Evolutionary conservation across 1,139 yeast genomes (phyloP).

Genomic region (Candida sanyaensis): DNA sequence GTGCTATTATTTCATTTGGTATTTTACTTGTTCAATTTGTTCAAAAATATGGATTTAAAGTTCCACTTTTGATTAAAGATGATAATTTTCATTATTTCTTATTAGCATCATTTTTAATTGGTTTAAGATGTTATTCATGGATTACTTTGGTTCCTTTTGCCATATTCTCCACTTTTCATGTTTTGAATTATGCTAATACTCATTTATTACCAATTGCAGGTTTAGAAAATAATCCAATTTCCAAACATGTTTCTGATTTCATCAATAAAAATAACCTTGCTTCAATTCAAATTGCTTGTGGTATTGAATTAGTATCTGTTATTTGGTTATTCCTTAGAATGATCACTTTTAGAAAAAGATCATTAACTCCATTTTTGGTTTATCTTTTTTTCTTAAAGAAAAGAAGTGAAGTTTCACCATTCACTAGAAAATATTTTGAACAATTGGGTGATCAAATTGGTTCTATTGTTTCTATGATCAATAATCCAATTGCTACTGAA

Average conservation of each 20-base stretch:
- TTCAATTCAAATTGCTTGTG: slow-evolving; percentile 72
- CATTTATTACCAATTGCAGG: slow-evolving; percentile 69
- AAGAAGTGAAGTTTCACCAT: slow-evolving; percentile 75
- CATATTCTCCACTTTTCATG: slow-evolving; percentile 62
- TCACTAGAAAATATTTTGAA: slow-evolving; percentile 72
- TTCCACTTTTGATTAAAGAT: slow-evolving; percentile 29
- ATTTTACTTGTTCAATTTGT: slow-evolving; percentile 65
- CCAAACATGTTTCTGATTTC: slow-evolving; percentile 51
- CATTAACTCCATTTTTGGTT: slow-evolving; percentile 59
- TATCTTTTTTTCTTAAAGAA: slow-evolving; percentile 72
- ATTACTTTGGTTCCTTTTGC: slow-evolving; percentile 49
- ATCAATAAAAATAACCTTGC: slow-evolving; percentile 65
- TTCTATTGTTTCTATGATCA: slow-evolving; percentile 55
- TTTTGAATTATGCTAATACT: slow-evolving; percentile 58
- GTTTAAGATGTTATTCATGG: slow-evolving; percentile 45
- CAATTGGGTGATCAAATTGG: slow-evolving; percentile 73
- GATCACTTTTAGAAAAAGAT: slow-evolving; percentile 62
- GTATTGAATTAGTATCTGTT: slow-evolving; percentile 63
- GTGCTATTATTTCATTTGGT: slow-evolving; percentile 75
- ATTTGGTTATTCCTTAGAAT: slow-evolving; percentile 53
- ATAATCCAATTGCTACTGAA: slow-evolving; percentile 62
- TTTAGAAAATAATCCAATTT: slow-evolving; percentile 40
- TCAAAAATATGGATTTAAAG: slow-evolving; percentile 39
- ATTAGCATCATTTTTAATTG: slow-evolving; percentile 42
- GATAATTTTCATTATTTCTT: slow-evolving; percentile 53